Conservation (phyloP, 2,329 filamentous ascomycete species). For the Pseudogymnoascus sp. region DNA sequence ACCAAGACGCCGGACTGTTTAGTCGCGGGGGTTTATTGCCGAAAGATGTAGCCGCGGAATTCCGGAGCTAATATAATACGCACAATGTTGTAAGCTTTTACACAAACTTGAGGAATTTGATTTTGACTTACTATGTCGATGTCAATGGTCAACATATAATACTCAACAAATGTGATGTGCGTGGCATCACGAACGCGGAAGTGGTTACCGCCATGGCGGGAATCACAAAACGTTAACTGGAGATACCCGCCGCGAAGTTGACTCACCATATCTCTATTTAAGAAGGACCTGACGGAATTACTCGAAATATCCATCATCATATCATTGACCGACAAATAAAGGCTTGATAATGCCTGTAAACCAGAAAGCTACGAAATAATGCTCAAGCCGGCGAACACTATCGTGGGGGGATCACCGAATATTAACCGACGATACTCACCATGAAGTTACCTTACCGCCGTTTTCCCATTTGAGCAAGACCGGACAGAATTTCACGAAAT, state of each 20-base stretch:
- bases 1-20: not conserved
- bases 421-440: not conserved
- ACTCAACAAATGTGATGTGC: not conserved
- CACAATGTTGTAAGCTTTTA: not conserved
- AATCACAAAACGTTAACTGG: no score
- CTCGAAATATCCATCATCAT: not conserved
- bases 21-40: not conserved
- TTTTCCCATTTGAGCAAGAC: not conserved
- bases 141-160: not conserved
- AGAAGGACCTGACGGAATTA: no score
- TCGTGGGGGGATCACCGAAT: not conserved
- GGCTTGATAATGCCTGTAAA: not conserved
- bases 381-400: not conserved
- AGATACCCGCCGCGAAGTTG: not conserved
- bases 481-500: not conserved
- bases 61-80: not conserved
- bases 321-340: not conserved
- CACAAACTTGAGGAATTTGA: not conserved
- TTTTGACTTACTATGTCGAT: not conserved
- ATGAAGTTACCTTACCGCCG: not conserved
- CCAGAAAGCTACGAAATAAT: not conserved
- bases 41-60: not conserved
- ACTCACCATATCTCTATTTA: not conserved
- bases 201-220: not conserved
- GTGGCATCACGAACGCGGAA: not conserved